phyloP scores from a whole-genome alignment of 495 filamentous ascomycete genomes.

The Penicillium atrosanguineum region DNA sequence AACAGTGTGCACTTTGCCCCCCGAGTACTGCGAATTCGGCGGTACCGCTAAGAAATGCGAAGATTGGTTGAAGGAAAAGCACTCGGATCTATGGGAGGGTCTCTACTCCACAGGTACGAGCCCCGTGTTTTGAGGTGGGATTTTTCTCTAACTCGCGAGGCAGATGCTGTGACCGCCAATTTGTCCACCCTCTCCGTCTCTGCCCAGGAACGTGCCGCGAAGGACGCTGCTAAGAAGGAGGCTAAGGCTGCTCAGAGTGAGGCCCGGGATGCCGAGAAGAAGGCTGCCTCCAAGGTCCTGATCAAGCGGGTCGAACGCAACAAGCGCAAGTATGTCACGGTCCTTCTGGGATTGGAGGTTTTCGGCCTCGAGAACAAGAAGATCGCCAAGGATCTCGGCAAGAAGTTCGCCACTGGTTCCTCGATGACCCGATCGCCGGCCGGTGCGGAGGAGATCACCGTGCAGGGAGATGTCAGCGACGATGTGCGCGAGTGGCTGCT shows the following conservation, averaged over 20 bases:
- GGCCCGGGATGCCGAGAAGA: constrained; percentile 71
- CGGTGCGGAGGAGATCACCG: constrained; percentile 93
- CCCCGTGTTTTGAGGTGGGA: background rate
- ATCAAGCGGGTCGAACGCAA: constrained; percentile 98
- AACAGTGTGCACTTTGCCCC: constrained; percentile 86
- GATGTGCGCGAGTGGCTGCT: constrained; percentile 88
- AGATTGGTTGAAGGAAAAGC: constrained; percentile 81
- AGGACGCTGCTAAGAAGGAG: constrained; percentile 92
- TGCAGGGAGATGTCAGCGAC: constrained; percentile 94
- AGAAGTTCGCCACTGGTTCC: constrained; percentile 80
- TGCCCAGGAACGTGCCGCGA: constrained; percentile 86
- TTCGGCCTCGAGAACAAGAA: constrained; percentile 94
- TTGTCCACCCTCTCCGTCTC: constrained; percentile 82
- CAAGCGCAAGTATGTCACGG: constrained; percentile 94
- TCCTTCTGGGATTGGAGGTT: constrained; percentile 82
- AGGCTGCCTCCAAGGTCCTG: constrained; percentile 73
- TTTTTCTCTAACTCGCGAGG: background rate
- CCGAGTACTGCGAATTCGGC: constrained; percentile 99
- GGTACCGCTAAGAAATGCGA: constrained; percentile 97
- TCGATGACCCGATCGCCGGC: constrained; percentile 84
- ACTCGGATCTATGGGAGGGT: constrained; percentile 67
- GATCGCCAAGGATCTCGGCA: constrained; percentile 52
- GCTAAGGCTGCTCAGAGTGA: constrained; percentile 86
- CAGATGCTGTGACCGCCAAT: constrained; percentile 79
- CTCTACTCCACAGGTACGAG: constrained; percentile 79